Base-by-base conservation (phyloP, 495 filamentous ascomycete genomes). In the Podospora didyma region DNA sequence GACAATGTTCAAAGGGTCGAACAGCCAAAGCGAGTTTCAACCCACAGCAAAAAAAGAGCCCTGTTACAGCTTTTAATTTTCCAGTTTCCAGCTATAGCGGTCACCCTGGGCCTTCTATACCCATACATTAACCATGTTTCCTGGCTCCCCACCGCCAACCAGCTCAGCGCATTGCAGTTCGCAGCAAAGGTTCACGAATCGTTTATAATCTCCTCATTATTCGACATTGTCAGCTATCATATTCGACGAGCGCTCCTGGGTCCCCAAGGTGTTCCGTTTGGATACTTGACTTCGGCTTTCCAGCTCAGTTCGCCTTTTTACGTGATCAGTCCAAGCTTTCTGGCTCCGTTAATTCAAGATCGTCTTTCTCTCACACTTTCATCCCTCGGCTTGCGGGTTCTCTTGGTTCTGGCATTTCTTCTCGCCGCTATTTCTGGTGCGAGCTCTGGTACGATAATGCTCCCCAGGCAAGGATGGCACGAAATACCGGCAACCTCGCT, bases 301-400 rank as follows among this genome's bases (percentile, higher is more conserved):
- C 28, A 42, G 28, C 35, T 39, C 3, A 39, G 35, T 31, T 52
- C 49, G 35, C 26, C 49, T 12, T 52, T 52, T 39, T 52, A 52
- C 37, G 10, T 52, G 31, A 12, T 39, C 31, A 52, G 49, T 7
- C 37, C 49, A 3, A n/a, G n/a, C 6, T 52, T 52, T 12, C 41
- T 16, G 49, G 49, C 49, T 19, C 49, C 49, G 2, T 20, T 52
- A 31, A 20, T 41, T 0, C 22, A 39, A 12, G 4, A 20, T 34
- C 24, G 22, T 12, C 17, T n/a, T n/a, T n/a, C 17, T 23, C 49
- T 20, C 26, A 9, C 24, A n/a, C 19, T 3, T 3, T 42, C 31
- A 39, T 24, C 49, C 19, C n/a, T 52, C 11, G 14, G 22, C 12
- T 39, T 52, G n/a, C 12, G n/a, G 2, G 3, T 44, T 6, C 10